Percentiles rank a stretch among this genome's conserved stretches.
Evolutionary conservation across 176 grass and related monocot genomes (phyloP).

Genomic region (Eleusine indica): DNA sequence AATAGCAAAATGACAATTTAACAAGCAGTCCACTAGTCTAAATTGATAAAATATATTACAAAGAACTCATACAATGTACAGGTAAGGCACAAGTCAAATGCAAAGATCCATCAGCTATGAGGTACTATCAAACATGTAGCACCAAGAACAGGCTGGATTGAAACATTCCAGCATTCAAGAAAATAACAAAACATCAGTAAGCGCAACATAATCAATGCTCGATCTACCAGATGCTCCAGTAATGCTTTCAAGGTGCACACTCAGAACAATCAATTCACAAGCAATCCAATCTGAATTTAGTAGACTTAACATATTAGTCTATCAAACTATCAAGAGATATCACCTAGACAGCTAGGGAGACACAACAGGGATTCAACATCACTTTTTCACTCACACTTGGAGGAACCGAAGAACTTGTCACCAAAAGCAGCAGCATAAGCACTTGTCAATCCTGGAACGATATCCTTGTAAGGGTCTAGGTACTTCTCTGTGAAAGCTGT

Average conservation of each 20-base stretch:
- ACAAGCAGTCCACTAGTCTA: neutral
- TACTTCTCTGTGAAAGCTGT: constrained; percentile 16
- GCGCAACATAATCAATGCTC: no score
- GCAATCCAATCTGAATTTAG: neutral
- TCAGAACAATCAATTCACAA: neutral
- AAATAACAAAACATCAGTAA: no score
- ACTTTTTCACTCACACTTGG: no score
- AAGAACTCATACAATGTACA: neutral
- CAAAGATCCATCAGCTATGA: no score
- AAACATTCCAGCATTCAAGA: no score
- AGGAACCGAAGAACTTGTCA: neutral
- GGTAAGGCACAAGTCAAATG: neutral
- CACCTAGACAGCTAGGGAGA: neutral
- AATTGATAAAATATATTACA: neutral
- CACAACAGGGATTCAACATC: neutral
- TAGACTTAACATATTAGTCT: neutral
- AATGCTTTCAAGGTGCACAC: no score
- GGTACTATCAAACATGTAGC: neutral
- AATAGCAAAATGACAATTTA: neutral
- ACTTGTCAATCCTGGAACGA: constrained; percentile 24
- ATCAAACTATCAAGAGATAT: neutral
- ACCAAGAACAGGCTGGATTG: no score
- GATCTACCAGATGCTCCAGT: no score
- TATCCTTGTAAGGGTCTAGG: neutral
- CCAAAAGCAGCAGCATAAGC: constrained; percentile 34